Base-by-base conservation (phyloP, 495 filamentous ascomycete species). In the Daldinia loculata region DNA sequence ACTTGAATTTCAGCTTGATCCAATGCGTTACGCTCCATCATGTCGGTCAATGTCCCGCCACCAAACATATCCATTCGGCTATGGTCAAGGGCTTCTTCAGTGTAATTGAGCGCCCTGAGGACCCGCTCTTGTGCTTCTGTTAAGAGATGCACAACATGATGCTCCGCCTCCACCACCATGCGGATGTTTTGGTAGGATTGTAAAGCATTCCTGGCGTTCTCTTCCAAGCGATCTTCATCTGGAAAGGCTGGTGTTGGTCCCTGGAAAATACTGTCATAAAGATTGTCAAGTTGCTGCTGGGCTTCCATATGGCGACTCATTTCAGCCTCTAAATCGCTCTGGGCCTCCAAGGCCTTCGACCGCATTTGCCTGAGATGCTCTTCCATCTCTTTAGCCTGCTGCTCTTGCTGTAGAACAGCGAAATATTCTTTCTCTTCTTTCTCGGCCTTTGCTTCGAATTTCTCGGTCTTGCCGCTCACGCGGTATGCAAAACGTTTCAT, bases 381-480 rank as follows among this genome's bases (percentile, higher is more conserved):
- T 12, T 80, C 75, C 15, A 76, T 62, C 17, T 80, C 76, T 61
- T 82, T 77, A 15, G 74, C 78, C 22, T 77, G 70, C 29, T 78
- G 75, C 67, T 83, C 80, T 30, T 75, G 41, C 36, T 83, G 79
- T 52, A 84, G 72, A 6, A 80, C 82, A 11, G 80, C 77, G 36
- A 84, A 79, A 69, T 84, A 85, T 61, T 85, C 83, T 15, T 69
- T 67, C 75, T 85, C 85, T 60, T 86, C 84, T 71, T 85, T 84
- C 19, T 74, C 67, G 15, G 81, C 82, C 48, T 76, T 77, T 14
- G 74, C 76, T 19, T 69, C 77, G 67, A 85, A 83, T 39, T 80
- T 78, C 17, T 78, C 79, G 14, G 72, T 78, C 60, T 79, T 79
- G 26, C 84, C 82, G 8, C 79, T 73, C 0, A 83, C 72, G 26